These are phyloP conservation scores for Hortaea werneckii DNA, from an alignment of 2,329 filamentous ascomycete genomes.

Conservation along the genomic window DNA sequence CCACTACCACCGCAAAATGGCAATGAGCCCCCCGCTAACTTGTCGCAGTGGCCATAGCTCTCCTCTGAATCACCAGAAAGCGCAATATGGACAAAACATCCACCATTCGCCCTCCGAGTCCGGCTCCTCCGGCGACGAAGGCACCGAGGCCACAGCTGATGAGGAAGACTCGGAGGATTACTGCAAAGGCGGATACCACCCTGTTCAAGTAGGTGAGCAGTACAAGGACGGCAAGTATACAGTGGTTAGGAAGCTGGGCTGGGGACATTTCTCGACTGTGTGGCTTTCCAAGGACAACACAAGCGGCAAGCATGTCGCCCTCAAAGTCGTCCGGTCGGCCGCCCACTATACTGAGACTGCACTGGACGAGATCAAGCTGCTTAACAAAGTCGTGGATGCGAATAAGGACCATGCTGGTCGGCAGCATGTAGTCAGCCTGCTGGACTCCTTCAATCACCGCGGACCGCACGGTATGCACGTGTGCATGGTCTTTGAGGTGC, in stretches of 20 bases:
- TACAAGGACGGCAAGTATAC: conserved; percentile 98
- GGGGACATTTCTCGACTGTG: conserved; percentile 98
- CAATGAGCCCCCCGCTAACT: conserved; percentile 21
- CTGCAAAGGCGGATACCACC: conserved; percentile 97
- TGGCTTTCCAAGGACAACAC: conserved; percentile 76
- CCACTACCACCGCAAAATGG: too few species aligned
- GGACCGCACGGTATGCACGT: conserved; percentile 93
- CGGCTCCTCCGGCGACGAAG: conserved; percentile 62
- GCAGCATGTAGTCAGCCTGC: conserved; percentile 86
- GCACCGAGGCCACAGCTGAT: conserved; percentile 80
- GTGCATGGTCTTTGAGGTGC: conserved; percentile 98
- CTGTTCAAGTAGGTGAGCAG: conserved; percentile 84
- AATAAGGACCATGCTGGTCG: conserved; percentile 91
- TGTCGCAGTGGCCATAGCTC: conserved; percentile 14
- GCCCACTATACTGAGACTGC: conserved; percentile 98
- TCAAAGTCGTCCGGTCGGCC: conserved; percentile 95
- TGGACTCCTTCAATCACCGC: conserved; percentile 96
- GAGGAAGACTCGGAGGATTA: conserved; percentile 99
- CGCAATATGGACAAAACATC: conserved; percentile 44
- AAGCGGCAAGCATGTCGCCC: conserved; percentile 84
- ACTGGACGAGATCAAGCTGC: conserved; percentile 95
- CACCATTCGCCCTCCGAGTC: conserved; percentile 59
- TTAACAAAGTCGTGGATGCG: conserved; percentile 92
- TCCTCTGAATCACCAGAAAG: conserved; percentile 23
- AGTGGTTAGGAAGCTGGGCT: conserved; percentile 89